Evolutionary conservation across 1,284 basidiomycete genomes (phyloP).

Genomic region (Gymnopus androsaceus): DNA sequence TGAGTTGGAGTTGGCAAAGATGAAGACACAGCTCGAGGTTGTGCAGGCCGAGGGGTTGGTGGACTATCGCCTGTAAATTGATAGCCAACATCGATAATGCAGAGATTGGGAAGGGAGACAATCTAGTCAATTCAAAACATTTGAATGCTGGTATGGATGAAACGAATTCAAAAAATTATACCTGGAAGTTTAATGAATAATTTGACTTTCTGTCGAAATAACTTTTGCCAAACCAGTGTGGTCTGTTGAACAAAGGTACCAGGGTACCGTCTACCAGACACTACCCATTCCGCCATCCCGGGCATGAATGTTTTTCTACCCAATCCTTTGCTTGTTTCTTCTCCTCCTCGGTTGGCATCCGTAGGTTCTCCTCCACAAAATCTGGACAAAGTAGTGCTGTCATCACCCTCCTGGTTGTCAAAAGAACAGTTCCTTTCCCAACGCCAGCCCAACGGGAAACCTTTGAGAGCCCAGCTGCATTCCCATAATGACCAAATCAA

Average conservation of each 20-base stretch:
- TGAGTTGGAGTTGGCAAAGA: no score
- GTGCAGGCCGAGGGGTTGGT: no score
- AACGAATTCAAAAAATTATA: slow-evolving; percentile 15
- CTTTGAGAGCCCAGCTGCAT: slow-evolving; percentile 19
- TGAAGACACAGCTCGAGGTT: no score
- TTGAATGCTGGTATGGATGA: not conserved
- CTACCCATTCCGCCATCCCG: slow-evolving; percentile 35
- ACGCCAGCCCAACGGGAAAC: slow-evolving; percentile 20
- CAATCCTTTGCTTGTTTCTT: slow-evolving; percentile 31
- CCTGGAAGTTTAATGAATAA: slow-evolving; percentile 40
- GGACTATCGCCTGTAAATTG: slow-evolving; percentile 5
- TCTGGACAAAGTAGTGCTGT: slow-evolving; percentile 17
- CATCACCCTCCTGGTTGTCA: slow-evolving; percentile 22
- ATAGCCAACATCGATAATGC: slow-evolving; percentile 9
- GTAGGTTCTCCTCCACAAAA: slow-evolving; percentile 7
- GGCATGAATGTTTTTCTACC: slow-evolving; percentile 33
- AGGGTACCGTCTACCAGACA: slow-evolving; percentile 41
- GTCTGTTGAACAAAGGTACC: slow-evolving; percentile 33
- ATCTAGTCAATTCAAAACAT: slow-evolving; percentile 7
- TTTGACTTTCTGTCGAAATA: slow-evolving; percentile 41
- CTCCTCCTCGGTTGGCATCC: slow-evolving; percentile 5
- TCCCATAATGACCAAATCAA: slow-evolving; percentile 25
- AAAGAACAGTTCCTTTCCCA: slow-evolving; percentile 26
- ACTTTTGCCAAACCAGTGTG: slow-evolving; percentile 33
- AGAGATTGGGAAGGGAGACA: slow-evolving; percentile 6